A percentile compares a stretch with the other conserved stretches of the same genome.
Evolutionary conservation across 148 eudicot species (phyloP).

Genomic region (Rhododendron mucronatum): DNA sequence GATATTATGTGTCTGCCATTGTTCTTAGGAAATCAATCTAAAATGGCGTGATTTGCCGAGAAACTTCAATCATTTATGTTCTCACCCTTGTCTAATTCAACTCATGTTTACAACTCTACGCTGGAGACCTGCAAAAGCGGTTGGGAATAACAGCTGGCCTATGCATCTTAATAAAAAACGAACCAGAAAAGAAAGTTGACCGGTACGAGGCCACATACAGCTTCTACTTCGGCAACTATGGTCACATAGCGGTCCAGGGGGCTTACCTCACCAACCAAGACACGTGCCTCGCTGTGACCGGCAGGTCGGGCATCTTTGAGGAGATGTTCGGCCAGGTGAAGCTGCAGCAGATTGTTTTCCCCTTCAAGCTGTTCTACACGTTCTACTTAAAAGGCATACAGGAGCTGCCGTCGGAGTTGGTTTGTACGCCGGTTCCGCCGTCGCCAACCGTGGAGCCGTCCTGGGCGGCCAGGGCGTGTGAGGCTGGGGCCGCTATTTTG

Average conservation of each 20-base stretch:
- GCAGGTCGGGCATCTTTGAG: constrained; percentile 71
- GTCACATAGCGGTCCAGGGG: constrained; percentile 55
- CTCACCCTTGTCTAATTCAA: too few relatives aligned
- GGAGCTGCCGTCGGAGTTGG: constrained; percentile 51
- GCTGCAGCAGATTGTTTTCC: constrained; percentile 66
- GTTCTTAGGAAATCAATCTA: too few relatives aligned
- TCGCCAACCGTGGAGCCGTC: constrained; percentile 51
- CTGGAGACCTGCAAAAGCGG: constrained; percentile 58
- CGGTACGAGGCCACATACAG: constrained; percentile 62
- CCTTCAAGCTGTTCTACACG: constrained; percentile 77
- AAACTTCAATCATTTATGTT: too few relatives aligned
- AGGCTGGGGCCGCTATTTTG: constrained; percentile 39
- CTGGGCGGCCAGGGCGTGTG: constrained; percentile 61
- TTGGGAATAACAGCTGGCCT: constrained; percentile 75
- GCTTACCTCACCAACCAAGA: constrained; percentile 62
- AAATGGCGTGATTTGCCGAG: too few relatives aligned
- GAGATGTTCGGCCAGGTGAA: constrained; percentile 71
- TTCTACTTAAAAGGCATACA: constrained; percentile 67
- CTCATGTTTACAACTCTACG: constrained; percentile 29
- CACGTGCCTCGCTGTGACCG: constrained; percentile 59
- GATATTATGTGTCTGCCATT: too few relatives aligned
- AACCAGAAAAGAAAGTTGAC: constrained; percentile 53
- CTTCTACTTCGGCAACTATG: constrained; percentile 67
- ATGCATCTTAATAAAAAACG: constrained; percentile 48
- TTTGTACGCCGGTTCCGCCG: constrained; percentile 49